phyloP scores from a whole-genome alignment of 345 rosid genomes.

The Populus pruinosa region DNA sequence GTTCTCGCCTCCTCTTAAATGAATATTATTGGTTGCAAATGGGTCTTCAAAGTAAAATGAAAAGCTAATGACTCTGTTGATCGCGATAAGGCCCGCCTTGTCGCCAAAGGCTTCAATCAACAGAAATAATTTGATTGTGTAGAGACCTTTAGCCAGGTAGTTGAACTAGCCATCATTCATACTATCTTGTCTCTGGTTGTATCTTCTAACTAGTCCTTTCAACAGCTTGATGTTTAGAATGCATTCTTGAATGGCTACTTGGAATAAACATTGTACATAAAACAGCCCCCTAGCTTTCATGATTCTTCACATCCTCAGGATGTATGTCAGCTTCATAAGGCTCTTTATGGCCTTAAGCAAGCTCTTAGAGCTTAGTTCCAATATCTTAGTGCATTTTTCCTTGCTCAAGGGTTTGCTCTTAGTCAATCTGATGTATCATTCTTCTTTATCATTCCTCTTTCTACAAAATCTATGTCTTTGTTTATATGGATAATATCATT shows the following conservation, averaged over 20 bases:
- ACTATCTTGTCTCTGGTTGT: no score
- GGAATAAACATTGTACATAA: not conserved
- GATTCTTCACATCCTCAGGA: not conserved
- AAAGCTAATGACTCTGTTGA: no score
- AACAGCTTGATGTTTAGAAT: not conserved
- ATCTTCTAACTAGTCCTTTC: not conserved
- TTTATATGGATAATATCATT: not conserved
- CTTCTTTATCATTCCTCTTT: not conserved
- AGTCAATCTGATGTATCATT: not conserved
- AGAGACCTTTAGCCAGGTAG: not conserved
- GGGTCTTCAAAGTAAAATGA: not conserved
- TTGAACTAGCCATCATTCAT: rapidly evolving
- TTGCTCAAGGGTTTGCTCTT: not conserved
- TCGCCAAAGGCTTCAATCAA: not conserved
- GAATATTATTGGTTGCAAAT: not conserved
- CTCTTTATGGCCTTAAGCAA: not conserved
- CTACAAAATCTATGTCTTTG: no score
- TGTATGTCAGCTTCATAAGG: not conserved
- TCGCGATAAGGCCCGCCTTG: no score
- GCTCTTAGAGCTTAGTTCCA: not conserved
- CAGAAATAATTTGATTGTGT: not conserved
- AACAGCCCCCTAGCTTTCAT: not conserved
- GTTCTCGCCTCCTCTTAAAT: not conserved
- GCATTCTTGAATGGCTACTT: not conserved
- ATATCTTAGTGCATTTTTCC: not conserved